These are phyloP conservation scores for Penicillium hesseltinei DNA, from an alignment of 2,329 filamentous ascomycete genomes.

Conservation along the genomic window DNA sequence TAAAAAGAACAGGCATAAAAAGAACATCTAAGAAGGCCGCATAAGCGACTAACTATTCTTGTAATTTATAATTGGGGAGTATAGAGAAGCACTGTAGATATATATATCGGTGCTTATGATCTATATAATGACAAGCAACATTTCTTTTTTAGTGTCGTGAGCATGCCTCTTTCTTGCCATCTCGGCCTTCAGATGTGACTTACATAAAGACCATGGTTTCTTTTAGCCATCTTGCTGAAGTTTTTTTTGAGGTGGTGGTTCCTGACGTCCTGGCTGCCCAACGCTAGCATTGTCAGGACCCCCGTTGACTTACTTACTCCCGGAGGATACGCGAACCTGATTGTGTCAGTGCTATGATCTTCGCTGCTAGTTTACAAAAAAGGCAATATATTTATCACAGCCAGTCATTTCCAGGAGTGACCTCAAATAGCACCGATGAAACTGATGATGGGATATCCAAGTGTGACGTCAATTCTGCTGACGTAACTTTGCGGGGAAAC, in stretches of 20 bases:
- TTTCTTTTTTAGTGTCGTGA: not conserved
- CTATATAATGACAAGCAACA: not conserved
- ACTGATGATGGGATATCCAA: not conserved
- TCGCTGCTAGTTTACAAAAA: no score
- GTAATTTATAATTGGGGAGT: not conserved
- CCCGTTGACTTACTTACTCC: no score
- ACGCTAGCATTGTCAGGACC: not conserved
- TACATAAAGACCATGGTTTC: not conserved
- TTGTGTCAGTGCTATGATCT: no score
- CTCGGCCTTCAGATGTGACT: not conserved
- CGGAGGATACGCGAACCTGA: no score
- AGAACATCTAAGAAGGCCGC: no score
- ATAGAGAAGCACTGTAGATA: not conserved
- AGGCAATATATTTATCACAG: no score
- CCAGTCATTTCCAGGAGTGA: no score
- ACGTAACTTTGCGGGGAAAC: not conserved
- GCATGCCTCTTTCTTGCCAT: not conserved
- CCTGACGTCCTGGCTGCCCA: not conserved
- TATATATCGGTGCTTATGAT: not conserved
- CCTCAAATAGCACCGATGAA: not conserved
- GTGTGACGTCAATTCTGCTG: not conserved
- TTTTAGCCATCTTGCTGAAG: not conserved
- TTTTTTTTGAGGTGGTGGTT: not conserved
- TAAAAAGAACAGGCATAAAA: no score
- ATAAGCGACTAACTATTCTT: no score